Conservation (phyloP, 1,284 basidiomycete genomes). For the Fistulina hepatica region DNA sequence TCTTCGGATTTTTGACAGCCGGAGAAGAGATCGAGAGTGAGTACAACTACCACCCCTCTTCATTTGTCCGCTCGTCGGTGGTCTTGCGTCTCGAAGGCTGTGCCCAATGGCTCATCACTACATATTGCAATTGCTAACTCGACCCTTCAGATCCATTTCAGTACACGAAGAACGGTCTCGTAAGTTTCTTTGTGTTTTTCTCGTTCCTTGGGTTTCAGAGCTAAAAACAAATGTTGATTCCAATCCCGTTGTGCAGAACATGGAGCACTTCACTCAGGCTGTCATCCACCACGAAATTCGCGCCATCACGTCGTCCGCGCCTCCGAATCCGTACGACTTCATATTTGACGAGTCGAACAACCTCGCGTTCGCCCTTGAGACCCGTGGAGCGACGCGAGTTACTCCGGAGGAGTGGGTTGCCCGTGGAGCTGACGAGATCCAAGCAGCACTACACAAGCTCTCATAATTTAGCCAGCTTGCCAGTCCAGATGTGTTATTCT, state of each 20-base stretch:
- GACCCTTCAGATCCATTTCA: slow-evolving; percentile 25
- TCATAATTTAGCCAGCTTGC: too few relatives aligned
- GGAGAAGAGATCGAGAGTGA: slow-evolving; percentile 62
- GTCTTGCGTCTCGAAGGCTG: too few relatives aligned
- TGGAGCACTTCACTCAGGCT: slow-evolving; percentile 55
- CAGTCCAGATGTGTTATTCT: too few relatives aligned
- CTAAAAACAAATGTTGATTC: slow-evolving; percentile 5
- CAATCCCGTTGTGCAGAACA: slow-evolving; percentile 29
- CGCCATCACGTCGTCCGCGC: slow-evolving; percentile 42
- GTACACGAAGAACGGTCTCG: slow-evolving; percentile 61
- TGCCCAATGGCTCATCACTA: too few relatives aligned
- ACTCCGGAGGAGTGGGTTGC: slow-evolving; percentile 45
- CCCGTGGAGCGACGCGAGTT: slow-evolving; percentile 26
- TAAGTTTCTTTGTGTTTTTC: slow-evolving; percentile 22
- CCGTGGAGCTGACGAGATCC: slow-evolving; percentile 36
- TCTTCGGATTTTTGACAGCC: slow-evolving; percentile 52
- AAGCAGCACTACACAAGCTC: slow-evolving; percentile 28
- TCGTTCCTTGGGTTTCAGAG: too few relatives aligned
- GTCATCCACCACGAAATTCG: slow-evolving; percentile 56
- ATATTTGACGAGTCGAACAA: slow-evolving; percentile 50
- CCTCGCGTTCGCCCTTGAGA: slow-evolving; percentile 32
- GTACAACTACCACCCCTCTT: too few relatives aligned
- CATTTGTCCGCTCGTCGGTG: too few relatives aligned
- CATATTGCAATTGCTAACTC: too few relatives aligned
- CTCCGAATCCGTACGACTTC: slow-evolving; percentile 47